Percentiles rank a stretch among this genome's conserved stretches.
These are phyloP conservation scores for Sarocladium strictum DNA, from an alignment of 2,329 filamentous ascomycete genomes.

Conservation along the genomic window DNA sequence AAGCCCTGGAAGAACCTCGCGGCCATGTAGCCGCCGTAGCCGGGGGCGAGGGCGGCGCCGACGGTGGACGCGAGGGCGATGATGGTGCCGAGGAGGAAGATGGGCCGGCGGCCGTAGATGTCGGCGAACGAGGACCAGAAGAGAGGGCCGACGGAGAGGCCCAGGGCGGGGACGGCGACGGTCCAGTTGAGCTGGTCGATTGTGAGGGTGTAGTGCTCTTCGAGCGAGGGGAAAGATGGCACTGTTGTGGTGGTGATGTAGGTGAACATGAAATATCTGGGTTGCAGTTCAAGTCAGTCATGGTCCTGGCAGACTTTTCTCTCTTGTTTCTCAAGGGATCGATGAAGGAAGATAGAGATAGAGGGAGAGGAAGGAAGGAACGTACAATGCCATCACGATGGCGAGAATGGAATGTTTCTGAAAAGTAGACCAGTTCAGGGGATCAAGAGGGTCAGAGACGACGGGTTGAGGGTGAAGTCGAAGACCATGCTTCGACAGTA, in stretches of 20 bases:
- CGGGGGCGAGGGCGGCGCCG: constrained; percentile 25
- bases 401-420: constrained; percentile 43
- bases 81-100: constrained; percentile 37
- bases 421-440: constrained; percentile 44
- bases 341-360: too few relatives aligned
- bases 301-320: too few relatives aligned
- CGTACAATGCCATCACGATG: constrained; percentile 48
- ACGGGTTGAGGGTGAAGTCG: constrained; percentile 29
- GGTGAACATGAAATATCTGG: constrained; percentile 48
- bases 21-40: constrained; percentile 48
- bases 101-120: constrained; percentile 44
- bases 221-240: constrained; percentile 44
- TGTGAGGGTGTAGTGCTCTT: constrained; percentile 37
- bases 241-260: constrained; percentile 53
- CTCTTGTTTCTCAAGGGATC: too few relatives aligned
- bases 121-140: constrained; percentile 42
- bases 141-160: constrained; percentile 44
- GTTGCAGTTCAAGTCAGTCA: too few relatives aligned
- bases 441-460: constrained; percentile 39
- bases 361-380: too few relatives aligned
- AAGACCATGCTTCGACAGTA: constrained; percentile 19
- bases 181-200: constrained; percentile 48
- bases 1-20: constrained; percentile 53
- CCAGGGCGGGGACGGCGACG: constrained; percentile 43
- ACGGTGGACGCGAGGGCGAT: constrained; percentile 26